Evolutionary conservation across 2,329 filamentous ascomycete species (phyloP), one percentile per base, ranked within the genome.

Genomic region (Orbilia oligospora): DNA sequence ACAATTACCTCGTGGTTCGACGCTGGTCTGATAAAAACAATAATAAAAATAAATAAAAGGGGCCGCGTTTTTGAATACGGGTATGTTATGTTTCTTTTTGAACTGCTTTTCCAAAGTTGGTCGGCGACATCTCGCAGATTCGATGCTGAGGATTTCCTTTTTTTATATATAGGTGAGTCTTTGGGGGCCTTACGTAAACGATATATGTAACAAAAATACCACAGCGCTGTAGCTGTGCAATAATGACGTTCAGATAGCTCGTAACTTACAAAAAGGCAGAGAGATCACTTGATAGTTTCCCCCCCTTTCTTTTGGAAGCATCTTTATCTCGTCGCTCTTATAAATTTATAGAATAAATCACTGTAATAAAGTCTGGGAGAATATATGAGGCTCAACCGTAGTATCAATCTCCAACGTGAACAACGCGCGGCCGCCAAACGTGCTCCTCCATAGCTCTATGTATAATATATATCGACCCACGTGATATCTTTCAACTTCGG

Each of bases 91-190:
- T 41, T 41, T 30, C 27, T 30, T 30, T 30, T 30, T 6, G 6
- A 30, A 30, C 27, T 30, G 27, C 27, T 30, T 30, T 30, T 6
- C 27, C 27, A 10, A n/a, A 16, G 3, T 16, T 16, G 49, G 61
- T 72, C 69, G 69, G 69, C 69, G 69, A 72, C 22, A 48, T 72
- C 27, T 46, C 38, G 38, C 38, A 44, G 8, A 44, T 53, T 49
- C 18, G n/a, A 44, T 44, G 46, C 46, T 63, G 18, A 33, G 55
- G 48, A 58, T 48, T 72, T 72, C 36, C 48, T 56, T 66, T 72
- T 72, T 72, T 56, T 49, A 4, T 22, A n/a, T 49, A 3, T 22
- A 18, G 3, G 41, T 46, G 12, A 4, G 2, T 46, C 41, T 12
- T 20, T 46, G 44, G 16, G 44, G 44, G 27, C 24, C n/a, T 58